A percentile compares a stretch with the other conserved stretches of the same genome.
Conservation (phyloP, 2,329 filamentous ascomycete species). For the Lachnellula subtilissima region DNA sequence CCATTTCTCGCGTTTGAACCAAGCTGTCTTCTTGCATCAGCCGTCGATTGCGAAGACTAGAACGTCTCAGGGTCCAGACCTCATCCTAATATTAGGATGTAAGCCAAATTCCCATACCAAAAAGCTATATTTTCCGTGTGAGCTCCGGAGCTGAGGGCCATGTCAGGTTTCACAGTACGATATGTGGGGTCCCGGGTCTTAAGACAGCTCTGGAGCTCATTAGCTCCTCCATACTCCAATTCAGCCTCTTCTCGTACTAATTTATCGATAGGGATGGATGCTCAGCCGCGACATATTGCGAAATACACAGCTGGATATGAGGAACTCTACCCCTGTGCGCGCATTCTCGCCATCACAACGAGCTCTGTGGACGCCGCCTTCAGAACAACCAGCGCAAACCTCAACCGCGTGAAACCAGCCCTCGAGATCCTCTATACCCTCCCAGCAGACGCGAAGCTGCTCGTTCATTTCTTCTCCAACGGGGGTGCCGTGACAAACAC, state of each 20-base stretch:
- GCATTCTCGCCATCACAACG: constrained; percentile 47
- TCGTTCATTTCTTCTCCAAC: constrained; percentile 47
- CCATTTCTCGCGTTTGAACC: constrained; percentile 35
- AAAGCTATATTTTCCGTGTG: too few relatives aligned
- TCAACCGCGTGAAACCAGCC: constrained; percentile 38
- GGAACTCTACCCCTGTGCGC: constrained; percentile 37
- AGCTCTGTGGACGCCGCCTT: constrained; percentile 41
- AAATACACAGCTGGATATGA: constrained; percentile 45
- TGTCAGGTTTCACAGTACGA: too few relatives aligned
- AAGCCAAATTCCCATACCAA: too few relatives aligned
- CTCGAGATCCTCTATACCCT: constrained; percentile 32
- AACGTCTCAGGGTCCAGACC: constrained; percentile 27
- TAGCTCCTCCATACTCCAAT: too few relatives aligned
- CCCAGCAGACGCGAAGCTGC: constrained; percentile 21
- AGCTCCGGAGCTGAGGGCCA: too few relatives aligned
- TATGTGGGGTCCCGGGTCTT: too few relatives aligned
- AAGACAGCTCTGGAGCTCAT: too few relatives aligned
- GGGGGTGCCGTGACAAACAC: constrained; percentile 39
- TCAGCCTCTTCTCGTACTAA: too few relatives aligned
- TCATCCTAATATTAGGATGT: constrained; percentile 40
- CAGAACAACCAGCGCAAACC: constrained; percentile 29
- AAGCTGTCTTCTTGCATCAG: constrained; percentile 37
- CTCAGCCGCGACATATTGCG: constrained; percentile 36
- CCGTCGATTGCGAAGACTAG: constrained; percentile 16
- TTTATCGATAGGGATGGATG: constrained; percentile 37